Base-by-base conservation (phyloP, 805 yeast genomes). In the Barnettozyma botsteinii region DNA sequence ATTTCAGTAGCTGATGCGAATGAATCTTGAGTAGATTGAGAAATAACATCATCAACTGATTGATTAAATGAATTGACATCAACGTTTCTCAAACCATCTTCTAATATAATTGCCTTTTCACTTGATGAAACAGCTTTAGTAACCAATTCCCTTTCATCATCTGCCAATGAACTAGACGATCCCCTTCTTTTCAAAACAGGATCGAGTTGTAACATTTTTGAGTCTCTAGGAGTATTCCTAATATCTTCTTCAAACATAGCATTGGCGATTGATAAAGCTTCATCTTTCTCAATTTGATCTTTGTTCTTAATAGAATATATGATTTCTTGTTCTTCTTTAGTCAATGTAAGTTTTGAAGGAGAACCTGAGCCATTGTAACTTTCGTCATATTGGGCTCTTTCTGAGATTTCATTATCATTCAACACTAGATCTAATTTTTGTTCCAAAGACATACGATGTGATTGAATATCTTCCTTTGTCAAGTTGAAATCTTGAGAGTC, bases 401-500 rank as follows among this genome's bases (percentile, higher is more conserved):
- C 41, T 8, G 57, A 43, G 3, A 55, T 38, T 2, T 51, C 53
- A 19, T 50, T 46, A 12, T 47, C 44, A 23, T 58, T 57, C 13
- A 73, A 55, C 32, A 65, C 69, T 3, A 72, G 59, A 40, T 69
- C 71, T 40, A 73, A 56, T 49, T 68, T 71, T 44, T 73, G 70
- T 44, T 68, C 68, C 29, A 73, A 53, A 35, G 59, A 60, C 54
- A 52, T 62, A 42, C 51, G 50, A 41, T 44, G 46, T 13, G 43
- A 41, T 13, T 40, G 35, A 6, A 63, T 33, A 1, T 61, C 59
- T 15, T 56, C 58, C 8, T 51, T 56, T 3, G 61, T 55, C 14
- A 59, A 40, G 7, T 49, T 46, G 28, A 49, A 35, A 15, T 62
- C 65, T 31, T 47, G 46, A 13, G 49, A 33, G 13, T 50, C 55